phyloP scores from a whole-genome alignment of 2,329 filamentous ascomycete genomes.

The Teratosphaeria destructans region DNA sequence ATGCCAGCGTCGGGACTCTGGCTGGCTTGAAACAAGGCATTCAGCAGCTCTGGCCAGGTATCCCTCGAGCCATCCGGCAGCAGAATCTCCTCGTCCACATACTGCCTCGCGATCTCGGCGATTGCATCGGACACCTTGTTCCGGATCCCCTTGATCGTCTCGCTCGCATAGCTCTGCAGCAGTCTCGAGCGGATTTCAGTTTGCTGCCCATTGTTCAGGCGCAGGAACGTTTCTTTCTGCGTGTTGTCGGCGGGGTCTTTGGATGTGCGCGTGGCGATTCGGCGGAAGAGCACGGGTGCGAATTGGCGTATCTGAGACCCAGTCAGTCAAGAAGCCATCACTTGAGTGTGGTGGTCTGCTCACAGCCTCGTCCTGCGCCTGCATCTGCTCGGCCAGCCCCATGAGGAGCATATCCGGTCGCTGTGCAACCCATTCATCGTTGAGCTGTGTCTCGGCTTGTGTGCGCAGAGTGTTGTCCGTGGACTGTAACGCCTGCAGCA shows the following conservation, averaged over 20 bases:
- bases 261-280: conserved; percentile 79
- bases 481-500: conserved; percentile 80
- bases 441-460: conserved; percentile 80
- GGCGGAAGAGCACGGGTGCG: conserved; percentile 84
- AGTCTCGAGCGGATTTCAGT: conserved; percentile 74
- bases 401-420: conserved; percentile 83
- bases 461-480: conserved; percentile 77
- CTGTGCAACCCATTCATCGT: conserved; percentile 75
- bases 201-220: conserved; percentile 62
- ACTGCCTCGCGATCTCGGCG: conserved; percentile 88
- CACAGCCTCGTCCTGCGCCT: conserved; percentile 64
- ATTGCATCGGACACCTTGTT: conserved; percentile 98
- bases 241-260: conserved; percentile 61
- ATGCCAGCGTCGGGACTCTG: conserved; percentile 73
- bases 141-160: conserved; percentile 63
- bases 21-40: conserved; percentile 78
- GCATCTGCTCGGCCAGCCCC: conserved; percentile 87
- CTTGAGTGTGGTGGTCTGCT: conserved; percentile 6
- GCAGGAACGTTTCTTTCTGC: conserved; percentile 75
- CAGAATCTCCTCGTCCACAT: conserved; percentile 58
- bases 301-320: conserved; percentile 68
- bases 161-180: conserved; percentile 62
- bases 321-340: not conserved
- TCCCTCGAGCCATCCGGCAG: conserved; percentile 31
- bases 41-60: conserved; percentile 81